Evolutionary conservation across 768 basidiomycete species (phyloP).

Genomic region (Omphalotus guepiniiformis): DNA sequence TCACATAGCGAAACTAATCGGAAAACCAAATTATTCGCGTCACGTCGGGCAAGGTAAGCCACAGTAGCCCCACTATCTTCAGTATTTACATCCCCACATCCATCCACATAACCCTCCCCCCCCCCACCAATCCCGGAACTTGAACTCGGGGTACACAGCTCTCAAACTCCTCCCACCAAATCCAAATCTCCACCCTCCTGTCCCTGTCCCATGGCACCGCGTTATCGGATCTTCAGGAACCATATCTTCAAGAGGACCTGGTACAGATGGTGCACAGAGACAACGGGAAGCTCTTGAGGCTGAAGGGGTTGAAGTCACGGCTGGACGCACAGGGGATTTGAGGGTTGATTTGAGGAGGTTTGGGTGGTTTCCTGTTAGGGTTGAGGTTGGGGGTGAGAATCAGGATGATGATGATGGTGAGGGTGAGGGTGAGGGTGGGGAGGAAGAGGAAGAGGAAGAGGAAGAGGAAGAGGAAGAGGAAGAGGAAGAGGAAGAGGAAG

Average conservation of each 20-base stretch:
- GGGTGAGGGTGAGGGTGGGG: too few relatives aligned
- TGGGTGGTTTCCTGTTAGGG: constrained; percentile 63
- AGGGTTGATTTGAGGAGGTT: constrained; percentile 52
- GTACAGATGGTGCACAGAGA: constrained; percentile 68
- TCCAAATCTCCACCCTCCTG: constrained; percentile 45
- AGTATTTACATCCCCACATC: neutral
- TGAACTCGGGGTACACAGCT: constrained; percentile 37
- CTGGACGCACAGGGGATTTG: constrained; percentile 50
- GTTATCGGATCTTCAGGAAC: constrained; percentile 67
- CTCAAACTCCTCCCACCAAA: constrained; percentile 67
- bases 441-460: too few relatives aligned
- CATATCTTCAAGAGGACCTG: constrained; percentile 82
- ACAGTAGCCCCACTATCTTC: neutral
- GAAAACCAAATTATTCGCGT: constrained; percentile 74
- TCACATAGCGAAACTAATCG: constrained; percentile 75
- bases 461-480: too few relatives aligned
- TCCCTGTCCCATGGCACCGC: constrained; percentile 77
- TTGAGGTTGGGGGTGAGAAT: constrained; percentile 16
- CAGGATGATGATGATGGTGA: too few relatives aligned
- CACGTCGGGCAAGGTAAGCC: constrained; percentile 77
- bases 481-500: too few relatives aligned
- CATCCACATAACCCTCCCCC: neutral
- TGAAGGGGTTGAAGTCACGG: constrained; percentile 77
- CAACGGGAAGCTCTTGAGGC: constrained; percentile 75
- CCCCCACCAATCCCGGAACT: neutral